Base-by-base conservation (phyloP, 2,329 filamentous ascomycete genomes). In the Fusarium proliferatum region DNA sequence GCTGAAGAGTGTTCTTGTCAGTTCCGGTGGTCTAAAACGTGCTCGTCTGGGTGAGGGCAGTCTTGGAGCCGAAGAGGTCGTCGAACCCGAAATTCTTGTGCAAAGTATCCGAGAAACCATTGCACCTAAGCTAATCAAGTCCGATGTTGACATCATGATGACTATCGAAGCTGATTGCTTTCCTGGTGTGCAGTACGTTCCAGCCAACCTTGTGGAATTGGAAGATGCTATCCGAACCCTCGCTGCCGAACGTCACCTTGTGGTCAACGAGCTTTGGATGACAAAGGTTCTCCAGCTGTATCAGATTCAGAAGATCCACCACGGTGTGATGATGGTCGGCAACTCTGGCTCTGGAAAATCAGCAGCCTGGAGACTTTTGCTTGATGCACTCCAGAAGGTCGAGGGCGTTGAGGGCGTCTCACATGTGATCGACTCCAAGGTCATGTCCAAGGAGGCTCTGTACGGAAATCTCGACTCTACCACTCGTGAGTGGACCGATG, bases 261-360 rank as follows among this genome's bases (percentile, higher is more conserved):
- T 97, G 13, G 93, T 97, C 76, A 98, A 92, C 66, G 95, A 98
- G 62, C 91, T 92, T 52, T 99, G 97, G 97, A 95, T 98, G 90
- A 96, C 94, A 65, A 99, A 99, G 85, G 92, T 97, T 39, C 88
- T 99, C 13, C 96, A 99, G 82, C 89, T 99, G 5, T 98, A 97
- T 81, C 96, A 99, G 82, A 99, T 99, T 72, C 96, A 98, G 82
- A 93, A 92, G 74, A 95, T 99, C 66, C 96, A 99, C 79, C 96
- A 99, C 77, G 96, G 96, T 92, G 96, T 99, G 34, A 99, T 99
- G 97, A 98, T 99, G 96, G 96, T 99, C 15, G 96, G 96, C 72
- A 95, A 94, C 79, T 98, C 97, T 36, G 96, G 97, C n/a, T 93
- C 96, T 51, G 97, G 97, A 80, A 99, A 99, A 85, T 98, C 96